These are phyloP conservation scores for Citeromyces matritensis DNA, from an alignment of 805 yeast species.

Conservation along the genomic window DNA sequence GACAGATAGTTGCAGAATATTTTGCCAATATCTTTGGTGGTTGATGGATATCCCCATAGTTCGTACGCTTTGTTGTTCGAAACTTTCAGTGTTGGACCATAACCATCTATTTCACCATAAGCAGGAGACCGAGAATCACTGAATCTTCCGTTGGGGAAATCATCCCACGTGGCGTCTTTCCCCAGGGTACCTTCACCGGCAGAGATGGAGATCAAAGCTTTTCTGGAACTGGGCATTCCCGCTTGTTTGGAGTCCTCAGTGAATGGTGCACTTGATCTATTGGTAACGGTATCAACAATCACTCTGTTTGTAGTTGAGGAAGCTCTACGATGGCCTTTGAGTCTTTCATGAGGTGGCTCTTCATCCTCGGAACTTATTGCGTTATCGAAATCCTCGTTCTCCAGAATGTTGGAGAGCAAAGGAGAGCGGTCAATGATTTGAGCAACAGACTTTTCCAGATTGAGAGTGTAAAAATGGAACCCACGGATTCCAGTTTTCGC, in stretches of 20 bases:
- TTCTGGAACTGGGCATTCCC: slow-evolving; percentile 13
- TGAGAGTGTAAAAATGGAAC: slow-evolving; percentile 85
- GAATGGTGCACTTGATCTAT: slow-evolving; percentile 6
- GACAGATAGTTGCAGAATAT: slow-evolving; percentile 63
- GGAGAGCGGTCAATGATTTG: slow-evolving; percentile 56
- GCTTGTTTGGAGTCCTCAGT: slow-evolving; percentile 13
- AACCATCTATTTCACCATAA: slow-evolving; percentile 95
- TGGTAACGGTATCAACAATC: slow-evolving; percentile 8
- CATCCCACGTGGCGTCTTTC: slow-evolving; percentile 93
- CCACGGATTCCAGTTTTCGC: slow-evolving; percentile 52
- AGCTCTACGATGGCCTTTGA: slow-evolving; percentile 4
- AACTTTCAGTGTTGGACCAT: slow-evolving; percentile 82
- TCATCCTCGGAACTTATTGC: slow-evolving; percentile 12
- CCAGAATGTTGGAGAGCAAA: slow-evolving; percentile 32
- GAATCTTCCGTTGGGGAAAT: slow-evolving; percentile 89
- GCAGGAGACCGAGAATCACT: slow-evolving; percentile 95
- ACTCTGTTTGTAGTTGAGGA: slow-evolving; percentile 10
- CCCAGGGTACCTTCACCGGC: slow-evolving; percentile 77
- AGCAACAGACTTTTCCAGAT: slow-evolving; percentile 85
- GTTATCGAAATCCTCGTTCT: slow-evolving; percentile 18
- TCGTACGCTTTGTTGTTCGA: slow-evolving; percentile 49
- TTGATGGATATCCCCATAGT: slow-evolving; percentile 71
- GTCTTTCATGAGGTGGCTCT: neutral
- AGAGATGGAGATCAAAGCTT: slow-evolving; percentile 59
- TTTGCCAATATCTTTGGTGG: slow-evolving; percentile 40